Evolutionary conservation across 2,329 filamentous ascomycete species (phyloP), one percentile per base, ranked within the genome.

Genomic region (Exophiala spinifera): DNA sequence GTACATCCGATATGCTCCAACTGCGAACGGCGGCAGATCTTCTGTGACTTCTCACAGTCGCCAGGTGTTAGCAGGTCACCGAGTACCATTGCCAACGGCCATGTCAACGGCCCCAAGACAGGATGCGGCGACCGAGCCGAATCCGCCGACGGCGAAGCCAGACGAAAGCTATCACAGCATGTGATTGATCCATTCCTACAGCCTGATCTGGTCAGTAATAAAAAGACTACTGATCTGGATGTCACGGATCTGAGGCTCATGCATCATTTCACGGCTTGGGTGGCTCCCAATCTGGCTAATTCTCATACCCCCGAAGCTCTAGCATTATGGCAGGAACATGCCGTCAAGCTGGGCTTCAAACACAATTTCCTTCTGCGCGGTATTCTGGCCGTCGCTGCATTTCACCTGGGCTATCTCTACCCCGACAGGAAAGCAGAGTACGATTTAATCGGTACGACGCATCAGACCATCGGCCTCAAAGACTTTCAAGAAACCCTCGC

Each of bases 341-440:
- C 70, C 5, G 69, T 71, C 2, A 65, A 65, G 8, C 65, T 73
- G 51, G 72, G 72, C 1, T 72, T 75, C 46, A 66, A 71, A 4
- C 70, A 73, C 56, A 67, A 72, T 3, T 77, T 74, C 42, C 64
- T 77, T n/a, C 64, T 78, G 11, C 70, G 76, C 53, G 70, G 69
- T 25, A 64, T 76, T 10, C 65, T 77, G 3, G 74, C 74, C 4
- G 61, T 77, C 8, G 68, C 74, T 4, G 73, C 75, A 6, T 64
- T 77, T 17, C 75, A 78, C 50, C 59, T 75, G 13, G 71, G 70
- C 17, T 69, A 70, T 25, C 58, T 74, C 3, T 68, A 74, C 48
- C 55, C 62, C 10, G 65, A 67, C 7, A 63, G 67, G 36, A 68
- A 66, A 46, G 67, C 64, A 3, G 64, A 66, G 21, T 72, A 70